Conservation (phyloP, 345 rosid species). For the Corymbia maculata region DNA sequence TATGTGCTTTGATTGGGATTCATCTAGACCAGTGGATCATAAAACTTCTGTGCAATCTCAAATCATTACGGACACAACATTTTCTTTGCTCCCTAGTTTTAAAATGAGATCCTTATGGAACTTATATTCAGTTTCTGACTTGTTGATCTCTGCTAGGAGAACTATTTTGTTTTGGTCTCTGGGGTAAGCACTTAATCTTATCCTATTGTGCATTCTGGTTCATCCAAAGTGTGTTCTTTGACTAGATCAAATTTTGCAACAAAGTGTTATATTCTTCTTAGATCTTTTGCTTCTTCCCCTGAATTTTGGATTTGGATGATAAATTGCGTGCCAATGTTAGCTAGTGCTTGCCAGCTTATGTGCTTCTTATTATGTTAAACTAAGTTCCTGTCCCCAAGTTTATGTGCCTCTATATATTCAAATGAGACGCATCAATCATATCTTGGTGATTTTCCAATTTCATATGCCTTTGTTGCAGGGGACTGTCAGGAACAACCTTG, state of each 20-base stretch:
- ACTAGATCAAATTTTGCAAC: background rate
- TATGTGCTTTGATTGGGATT: background rate
- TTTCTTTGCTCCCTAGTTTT: background rate
- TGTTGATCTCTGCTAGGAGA: background rate
- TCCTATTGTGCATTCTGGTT: background rate
- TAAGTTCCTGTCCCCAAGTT: background rate
- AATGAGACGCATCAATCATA: background rate
- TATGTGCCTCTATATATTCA: background rate
- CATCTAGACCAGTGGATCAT: background rate
- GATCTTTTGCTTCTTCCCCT: background rate
- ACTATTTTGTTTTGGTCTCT: no score
- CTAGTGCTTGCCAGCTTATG: background rate
- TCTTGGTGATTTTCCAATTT: background rate
- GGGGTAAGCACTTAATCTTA: background rate
- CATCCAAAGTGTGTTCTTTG: background rate
- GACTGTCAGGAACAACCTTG: background rate
- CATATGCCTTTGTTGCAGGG: background rate
- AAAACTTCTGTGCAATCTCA: background rate
- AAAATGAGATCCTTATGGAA: background rate
- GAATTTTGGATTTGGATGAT: background rate
- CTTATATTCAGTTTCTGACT: background rate
- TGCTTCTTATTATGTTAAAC: background rate
- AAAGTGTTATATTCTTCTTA: background rate
- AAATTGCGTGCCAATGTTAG: background rate
- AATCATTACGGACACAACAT: background rate